phyloP scores from a whole-genome alignment of 2,329 filamentous ascomycete species.

The Clarireedia paspali region DNA sequence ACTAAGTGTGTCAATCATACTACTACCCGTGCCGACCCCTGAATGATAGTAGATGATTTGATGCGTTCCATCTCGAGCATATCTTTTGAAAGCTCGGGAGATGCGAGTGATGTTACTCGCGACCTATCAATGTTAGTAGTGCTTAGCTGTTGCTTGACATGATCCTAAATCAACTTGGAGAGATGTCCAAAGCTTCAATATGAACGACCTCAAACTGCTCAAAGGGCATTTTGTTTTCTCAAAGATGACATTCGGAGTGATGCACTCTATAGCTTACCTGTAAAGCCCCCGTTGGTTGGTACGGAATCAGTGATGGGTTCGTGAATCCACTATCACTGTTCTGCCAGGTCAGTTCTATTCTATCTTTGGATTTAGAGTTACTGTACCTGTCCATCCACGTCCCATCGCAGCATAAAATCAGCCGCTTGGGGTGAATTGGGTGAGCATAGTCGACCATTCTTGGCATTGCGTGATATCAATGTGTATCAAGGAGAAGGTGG shows the following conservation, averaged over 20 bases:
- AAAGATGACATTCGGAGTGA: neutral
- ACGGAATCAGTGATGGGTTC: slow-evolving; percentile 35
- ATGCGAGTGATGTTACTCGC: slow-evolving; percentile 55
- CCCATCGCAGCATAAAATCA: slow-evolving; percentile 28
- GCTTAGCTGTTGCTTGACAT: neutral
- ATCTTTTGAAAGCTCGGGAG: slow-evolving; percentile 46
- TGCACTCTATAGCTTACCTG: neutral
- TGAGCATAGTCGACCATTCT: neutral
- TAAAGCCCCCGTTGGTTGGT: slow-evolving; percentile 49
- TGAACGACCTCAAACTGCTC: neutral
- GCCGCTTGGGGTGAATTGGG: slow-evolving; percentile 14
- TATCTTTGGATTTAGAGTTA: slow-evolving; percentile 3
- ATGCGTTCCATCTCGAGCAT: slow-evolving; percentile 39
- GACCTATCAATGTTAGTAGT: slow-evolving; percentile 36
- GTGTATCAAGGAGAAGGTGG: neutral
- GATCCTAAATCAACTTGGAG: neutral
- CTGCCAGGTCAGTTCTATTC: neutral
- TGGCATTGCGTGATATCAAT: neutral
- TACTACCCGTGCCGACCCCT: slow-evolving; percentile 49
- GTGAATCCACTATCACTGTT: slow-evolving; percentile 25
- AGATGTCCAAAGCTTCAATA: too few relatives aligned
- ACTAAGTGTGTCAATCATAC: slow-evolving; percentile 40
- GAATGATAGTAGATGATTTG: slow-evolving; percentile 56
- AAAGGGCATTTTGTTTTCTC: neutral
- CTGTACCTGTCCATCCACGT: slow-evolving; percentile 27